A percentile compares a stretch with the other conserved stretches of the same genome.
Evolutionary conservation across 2,329 filamentous ascomycete genomes (phyloP).

Genomic region (Rhinocladiella mackenziei): DNA sequence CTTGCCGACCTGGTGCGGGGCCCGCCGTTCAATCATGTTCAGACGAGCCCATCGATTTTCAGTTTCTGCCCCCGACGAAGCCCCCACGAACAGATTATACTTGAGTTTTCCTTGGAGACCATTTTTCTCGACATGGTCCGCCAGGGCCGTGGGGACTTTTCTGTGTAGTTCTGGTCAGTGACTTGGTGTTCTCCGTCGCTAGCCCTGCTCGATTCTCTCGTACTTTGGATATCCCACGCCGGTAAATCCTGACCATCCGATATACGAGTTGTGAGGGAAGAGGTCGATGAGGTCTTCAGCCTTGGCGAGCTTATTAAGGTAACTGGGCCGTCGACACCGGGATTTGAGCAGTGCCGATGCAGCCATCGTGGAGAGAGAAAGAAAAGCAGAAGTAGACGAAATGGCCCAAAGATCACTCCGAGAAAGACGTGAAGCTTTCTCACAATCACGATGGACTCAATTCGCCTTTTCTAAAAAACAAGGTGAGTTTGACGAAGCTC

Average conservation of each 20-base stretch:
- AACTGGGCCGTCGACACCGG: conserved; percentile 69
- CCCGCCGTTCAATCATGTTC: conserved; percentile 84
- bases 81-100: conserved; percentile 83
- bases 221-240: conserved; percentile 86
- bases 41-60: conserved; percentile 86
- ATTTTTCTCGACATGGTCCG: conserved; percentile 86
- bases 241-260: conserved; percentile 89
- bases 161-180: conserved; percentile 42
- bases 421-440: neutral
- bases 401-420: neutral
- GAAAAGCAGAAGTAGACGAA: neutral
- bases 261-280: conserved; percentile 80
- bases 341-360: conserved; percentile 72
- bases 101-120: conserved; percentile 76
- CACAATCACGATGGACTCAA: neutral
- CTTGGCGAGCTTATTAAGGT: conserved; percentile 74
- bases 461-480: neutral
- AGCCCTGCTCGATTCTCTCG: conserved; percentile 32
- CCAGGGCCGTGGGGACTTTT: conserved; percentile 77
- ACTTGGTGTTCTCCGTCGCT: neutral
- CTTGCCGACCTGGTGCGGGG: conserved; percentile 86
- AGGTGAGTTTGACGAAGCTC: no score
- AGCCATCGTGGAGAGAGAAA: conserved; percentile 37
- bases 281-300: conserved; percentile 74
- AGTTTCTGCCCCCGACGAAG: conserved; percentile 83